phyloP scores from a whole-genome alignment of 75 land plant genomes.

The Selaginella tamariscina region DNA sequence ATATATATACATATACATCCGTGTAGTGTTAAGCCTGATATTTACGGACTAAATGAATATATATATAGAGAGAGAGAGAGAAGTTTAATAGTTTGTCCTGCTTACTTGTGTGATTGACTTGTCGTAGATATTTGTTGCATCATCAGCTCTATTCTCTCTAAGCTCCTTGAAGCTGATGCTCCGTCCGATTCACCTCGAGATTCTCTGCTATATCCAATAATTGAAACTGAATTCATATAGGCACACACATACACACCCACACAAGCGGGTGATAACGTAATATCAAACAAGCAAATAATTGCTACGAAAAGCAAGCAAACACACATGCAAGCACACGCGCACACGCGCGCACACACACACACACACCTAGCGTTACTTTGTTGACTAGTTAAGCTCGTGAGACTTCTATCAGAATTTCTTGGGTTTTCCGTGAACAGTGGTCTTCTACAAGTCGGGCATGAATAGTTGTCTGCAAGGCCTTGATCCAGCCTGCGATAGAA shows the following conservation, averaged over 20 bases:
- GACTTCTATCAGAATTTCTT: conserved; percentile 4
- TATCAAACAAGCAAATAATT: too few species aligned
- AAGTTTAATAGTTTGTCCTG: too few species aligned
- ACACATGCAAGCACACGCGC: too few species aligned
- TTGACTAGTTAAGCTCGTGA: neutral
- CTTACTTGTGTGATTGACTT: neutral
- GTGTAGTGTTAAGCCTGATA: too few species aligned
- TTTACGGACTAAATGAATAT: too few species aligned
- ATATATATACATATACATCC: too few species aligned
- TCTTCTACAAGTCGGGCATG: conserved; percentile 92
- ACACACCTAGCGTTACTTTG: neutral
- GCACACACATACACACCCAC: too few species aligned
- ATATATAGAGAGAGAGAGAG: too few species aligned
- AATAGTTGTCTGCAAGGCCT: conserved; percentile 60
- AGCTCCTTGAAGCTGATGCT: conserved; percentile 35
- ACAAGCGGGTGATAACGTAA: too few species aligned
- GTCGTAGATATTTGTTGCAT: conserved; percentile 60
- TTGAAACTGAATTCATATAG: too few species aligned
- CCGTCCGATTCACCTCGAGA: conserved; percentile 42
- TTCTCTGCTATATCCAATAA: too few species aligned
- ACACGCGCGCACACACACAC: neutral
- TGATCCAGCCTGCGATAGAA: conserved; percentile 67
- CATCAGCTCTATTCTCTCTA: conserved; percentile 65
- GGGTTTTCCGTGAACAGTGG: conserved; percentile 54
- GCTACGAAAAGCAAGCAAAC: too few species aligned